These are phyloP conservation scores for Flaveria trinervia DNA, from an alignment of 129 eudicot genomes.

Conservation along the genomic window DNA sequence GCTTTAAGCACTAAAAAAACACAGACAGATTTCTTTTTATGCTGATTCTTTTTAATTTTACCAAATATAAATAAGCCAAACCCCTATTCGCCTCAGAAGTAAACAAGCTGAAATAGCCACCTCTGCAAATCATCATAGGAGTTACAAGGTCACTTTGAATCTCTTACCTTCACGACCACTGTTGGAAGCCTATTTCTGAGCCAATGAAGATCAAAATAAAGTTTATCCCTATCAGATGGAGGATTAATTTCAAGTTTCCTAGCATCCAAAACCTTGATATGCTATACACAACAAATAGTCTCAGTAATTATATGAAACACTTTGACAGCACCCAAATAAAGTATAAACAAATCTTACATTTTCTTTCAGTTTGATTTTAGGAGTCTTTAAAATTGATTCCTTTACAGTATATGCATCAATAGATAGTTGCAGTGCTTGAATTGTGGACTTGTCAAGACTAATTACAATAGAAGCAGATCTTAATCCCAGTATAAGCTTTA, in stretches of 20 bases:
- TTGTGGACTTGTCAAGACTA: constrained; percentile 68
- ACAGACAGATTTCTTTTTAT: background rate
- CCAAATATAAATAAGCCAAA: background rate
- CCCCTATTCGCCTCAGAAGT: background rate
- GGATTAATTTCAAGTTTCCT: constrained; percentile 63
- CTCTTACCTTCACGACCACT: constrained; percentile 77
- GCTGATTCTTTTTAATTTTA: background rate
- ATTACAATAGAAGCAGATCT: constrained; percentile 61
- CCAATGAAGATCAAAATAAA: constrained; percentile 69
- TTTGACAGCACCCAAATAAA: constrained; percentile 9
- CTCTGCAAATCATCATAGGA: background rate
- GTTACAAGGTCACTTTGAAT: constrained; percentile 9
- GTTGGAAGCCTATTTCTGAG: constrained; percentile 67
- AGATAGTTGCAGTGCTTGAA: constrained; percentile 55
- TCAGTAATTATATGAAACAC: constrained; percentile 1
- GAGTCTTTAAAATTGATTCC: constrained; percentile 59
- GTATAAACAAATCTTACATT: constrained; percentile 35
- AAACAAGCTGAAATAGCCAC: background rate
- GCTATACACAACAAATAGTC: constrained; percentile 45
- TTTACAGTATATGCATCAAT: constrained; percentile 69
- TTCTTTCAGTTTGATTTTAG: constrained; percentile 65
- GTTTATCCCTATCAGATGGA: constrained; percentile 52
- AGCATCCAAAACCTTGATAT: constrained; percentile 60
- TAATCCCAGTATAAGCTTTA: constrained; percentile 65
- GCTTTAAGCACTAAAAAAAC: background rate